Percentiles rank a stretch among this genome's conserved stretches.
Evolutionary conservation across 2,329 filamentous ascomycete species (phyloP).

Genomic region (Passalora sequoiae): DNA sequence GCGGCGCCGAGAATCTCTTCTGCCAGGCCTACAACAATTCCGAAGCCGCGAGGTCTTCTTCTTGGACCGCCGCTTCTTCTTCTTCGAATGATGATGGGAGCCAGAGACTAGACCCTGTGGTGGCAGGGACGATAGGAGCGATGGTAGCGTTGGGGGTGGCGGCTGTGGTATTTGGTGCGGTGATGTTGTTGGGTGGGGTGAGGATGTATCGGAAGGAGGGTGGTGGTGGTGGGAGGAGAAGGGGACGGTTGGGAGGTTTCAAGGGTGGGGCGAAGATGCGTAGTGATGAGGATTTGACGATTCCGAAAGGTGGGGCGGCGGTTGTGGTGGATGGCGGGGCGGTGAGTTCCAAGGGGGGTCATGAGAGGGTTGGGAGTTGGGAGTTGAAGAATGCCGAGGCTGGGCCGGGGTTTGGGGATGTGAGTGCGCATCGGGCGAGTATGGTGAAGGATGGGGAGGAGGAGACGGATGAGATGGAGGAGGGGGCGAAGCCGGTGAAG

Average conservation of each 20-base stretch:
- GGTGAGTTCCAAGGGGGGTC: slow-evolving; percentile 32
- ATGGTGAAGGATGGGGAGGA: slow-evolving; percentile 37
- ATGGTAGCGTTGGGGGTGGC: slow-evolving; percentile 47
- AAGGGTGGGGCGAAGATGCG: slow-evolving; percentile 52
- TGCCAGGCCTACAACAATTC: slow-evolving; percentile 40
- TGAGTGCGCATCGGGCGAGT: no score
- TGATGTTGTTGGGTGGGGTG: slow-evolving; percentile 44
- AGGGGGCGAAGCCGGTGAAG: slow-evolving; percentile 40
- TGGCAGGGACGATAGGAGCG: slow-evolving; percentile 55
- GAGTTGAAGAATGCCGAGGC: slow-evolving; percentile 44
- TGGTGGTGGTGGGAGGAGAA: no score
- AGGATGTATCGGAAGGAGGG: slow-evolving; percentile 39
- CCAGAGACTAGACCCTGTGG: slow-evolving; percentile 32
- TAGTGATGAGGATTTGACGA: slow-evolving; percentile 49
- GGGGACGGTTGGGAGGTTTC: slow-evolving; percentile 48
- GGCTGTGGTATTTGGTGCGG: slow-evolving; percentile 38
- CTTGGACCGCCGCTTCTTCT: background rate
- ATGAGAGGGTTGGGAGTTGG: slow-evolving; percentile 56
- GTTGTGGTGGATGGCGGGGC: slow-evolving; percentile 29
- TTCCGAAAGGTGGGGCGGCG: slow-evolving; percentile 41
- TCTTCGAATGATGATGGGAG: background rate
- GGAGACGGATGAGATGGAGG: slow-evolving; percentile 31
- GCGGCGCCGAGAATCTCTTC: slow-evolving; percentile 41
- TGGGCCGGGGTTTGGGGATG: slow-evolving; percentile 24
- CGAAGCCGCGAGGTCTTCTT: background rate